Conservation (phyloP, 371 early-diverging fungal genomes). For the Lichtheimia corymbifera region DNA sequence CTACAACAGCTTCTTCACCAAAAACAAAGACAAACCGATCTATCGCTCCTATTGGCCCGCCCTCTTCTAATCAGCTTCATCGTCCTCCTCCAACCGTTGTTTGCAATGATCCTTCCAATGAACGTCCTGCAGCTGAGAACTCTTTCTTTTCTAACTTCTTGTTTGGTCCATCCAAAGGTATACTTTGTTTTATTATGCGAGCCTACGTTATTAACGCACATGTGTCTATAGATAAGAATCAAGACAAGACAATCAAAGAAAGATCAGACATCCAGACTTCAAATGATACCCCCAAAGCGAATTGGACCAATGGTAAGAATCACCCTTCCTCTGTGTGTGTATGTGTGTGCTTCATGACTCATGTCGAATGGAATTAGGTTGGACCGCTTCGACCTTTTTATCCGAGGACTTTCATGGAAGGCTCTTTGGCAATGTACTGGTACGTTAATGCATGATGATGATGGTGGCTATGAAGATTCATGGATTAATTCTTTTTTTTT, state of each 20-base stretch:
- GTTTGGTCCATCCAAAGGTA: slow-evolving; percentile 8
- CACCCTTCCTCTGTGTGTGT: no score
- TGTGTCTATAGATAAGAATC: no score
- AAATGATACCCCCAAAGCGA: slow-evolving; percentile 12
- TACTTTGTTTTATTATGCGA: no score
- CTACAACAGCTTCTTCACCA: slow-evolving; percentile 3
- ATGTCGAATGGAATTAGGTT: slow-evolving; percentile 14
- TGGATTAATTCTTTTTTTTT: neutral
- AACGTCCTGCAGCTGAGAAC: slow-evolving; percentile 9
- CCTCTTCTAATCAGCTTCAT: neutral
- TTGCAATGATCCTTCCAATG: slow-evolving; percentile 2
- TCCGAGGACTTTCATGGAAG: slow-evolving; percentile 24
- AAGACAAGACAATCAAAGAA: slow-evolving; percentile 5
- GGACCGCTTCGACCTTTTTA: slow-evolving; percentile 24
- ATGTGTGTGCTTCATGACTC: neutral
- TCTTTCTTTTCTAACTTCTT: slow-evolving; percentile 30
- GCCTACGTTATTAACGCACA: no score
- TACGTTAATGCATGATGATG: slow-evolving; percentile 2
- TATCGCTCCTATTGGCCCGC: slow-evolving; percentile 11
- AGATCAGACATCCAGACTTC: slow-evolving; percentile 11
- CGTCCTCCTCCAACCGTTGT: neutral
- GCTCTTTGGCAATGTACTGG: slow-evolving; percentile 28
- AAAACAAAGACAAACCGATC: neutral
- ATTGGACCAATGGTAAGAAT: slow-evolving; percentile 18
- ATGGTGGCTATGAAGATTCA: neutral